Percentiles rank a stretch among this genome's conserved stretches.
phyloP scores from a whole-genome alignment of 1,139 yeast genomes.

The Zhuliangozyma parablackwelliae region DNA sequence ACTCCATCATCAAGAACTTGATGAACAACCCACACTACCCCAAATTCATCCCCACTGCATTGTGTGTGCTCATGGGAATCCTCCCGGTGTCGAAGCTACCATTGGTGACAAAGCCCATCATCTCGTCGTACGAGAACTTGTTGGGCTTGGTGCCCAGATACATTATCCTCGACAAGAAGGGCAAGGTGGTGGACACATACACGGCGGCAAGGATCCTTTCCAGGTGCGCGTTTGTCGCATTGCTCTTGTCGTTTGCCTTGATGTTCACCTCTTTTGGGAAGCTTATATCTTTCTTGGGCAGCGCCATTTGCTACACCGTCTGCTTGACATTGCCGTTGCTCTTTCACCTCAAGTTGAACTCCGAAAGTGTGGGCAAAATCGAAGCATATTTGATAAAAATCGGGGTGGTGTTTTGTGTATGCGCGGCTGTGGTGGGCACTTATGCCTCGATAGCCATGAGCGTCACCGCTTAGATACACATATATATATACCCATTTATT shows the following conservation, averaged over 20 bases:
- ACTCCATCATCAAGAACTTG: slow-evolving; percentile 36
- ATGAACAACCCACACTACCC: slow-evolving; percentile 35
- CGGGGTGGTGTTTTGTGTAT: slow-evolving; percentile 43
- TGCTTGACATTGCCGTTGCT: slow-evolving; percentile 74
- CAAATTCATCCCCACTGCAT: slow-evolving; percentile 21
- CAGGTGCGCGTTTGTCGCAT: slow-evolving; percentile 19
- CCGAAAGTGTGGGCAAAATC: slow-evolving; percentile 34
- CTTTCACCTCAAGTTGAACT: slow-evolving; percentile 62
- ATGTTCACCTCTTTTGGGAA: slow-evolving; percentile 74
- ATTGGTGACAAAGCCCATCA: slow-evolving; percentile 34
- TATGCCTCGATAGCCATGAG: slow-evolving; percentile 10
- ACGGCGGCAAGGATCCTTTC: slow-evolving; percentile 21
- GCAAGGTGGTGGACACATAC: slow-evolving; percentile 13
- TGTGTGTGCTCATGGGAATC: slow-evolving; percentile 35
- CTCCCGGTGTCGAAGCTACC: slow-evolving; percentile 42
- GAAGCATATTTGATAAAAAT: slow-evolving; percentile 37
- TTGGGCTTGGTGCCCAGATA: slow-evolving; percentile 12
- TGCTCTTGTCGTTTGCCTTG: slow-evolving; percentile 49
- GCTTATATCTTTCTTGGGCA: slow-evolving; percentile 78
- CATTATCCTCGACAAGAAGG: slow-evolving; percentile 4
- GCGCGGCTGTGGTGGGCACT: slow-evolving; percentile 51
- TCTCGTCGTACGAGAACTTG: slow-evolving; percentile 35
- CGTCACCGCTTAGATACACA: too few relatives aligned
- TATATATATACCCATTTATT: too few relatives aligned
- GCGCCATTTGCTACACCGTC: slow-evolving; percentile 74